These are phyloP conservation scores for Linderniella brevidens DNA, from an alignment of 257 asterid species.

Conservation along the genomic window DNA sequence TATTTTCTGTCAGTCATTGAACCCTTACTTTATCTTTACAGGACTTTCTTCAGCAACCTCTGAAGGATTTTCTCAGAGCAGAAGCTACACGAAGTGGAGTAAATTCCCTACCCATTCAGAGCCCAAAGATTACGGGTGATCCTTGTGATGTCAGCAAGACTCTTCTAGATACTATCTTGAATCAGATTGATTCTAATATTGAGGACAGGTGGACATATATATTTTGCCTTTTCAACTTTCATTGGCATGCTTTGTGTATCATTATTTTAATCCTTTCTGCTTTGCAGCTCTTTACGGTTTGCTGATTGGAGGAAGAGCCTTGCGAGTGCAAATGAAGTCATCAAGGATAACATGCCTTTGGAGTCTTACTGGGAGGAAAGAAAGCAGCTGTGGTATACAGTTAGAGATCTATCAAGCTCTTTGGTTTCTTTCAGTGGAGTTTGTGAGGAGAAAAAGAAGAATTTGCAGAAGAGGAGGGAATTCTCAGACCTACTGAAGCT, in stretches of 20 bases:
- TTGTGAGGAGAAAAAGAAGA: slow-evolving; percentile 62
- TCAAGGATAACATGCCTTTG: slow-evolving; percentile 23
- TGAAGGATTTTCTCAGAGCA: slow-evolving; percentile 39
- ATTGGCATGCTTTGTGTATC: slow-evolving; percentile 4
- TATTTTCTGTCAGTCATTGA: slow-evolving; percentile 3
- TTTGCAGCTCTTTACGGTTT: slow-evolving; percentile 40
- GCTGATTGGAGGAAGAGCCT: slow-evolving; percentile 44
- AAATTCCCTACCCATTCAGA: slow-evolving; percentile 17
- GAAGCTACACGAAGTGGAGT: slow-evolving; percentile 29
- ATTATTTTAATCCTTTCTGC: slow-evolving; percentile 2
- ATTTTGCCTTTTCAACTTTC: background rate
- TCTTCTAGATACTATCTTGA: slow-evolving; percentile 27
- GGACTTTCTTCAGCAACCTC: slow-evolving; percentile 79
- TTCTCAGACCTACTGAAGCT: slow-evolving; percentile 56
- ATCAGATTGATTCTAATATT: slow-evolving; percentile 27
- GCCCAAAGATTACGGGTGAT: slow-evolving; percentile 20
- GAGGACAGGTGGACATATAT: slow-evolving; percentile 28
- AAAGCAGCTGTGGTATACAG: slow-evolving; percentile 32
- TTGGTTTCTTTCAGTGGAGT: slow-evolving; percentile 40
- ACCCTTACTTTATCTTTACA: slow-evolving; percentile 12
- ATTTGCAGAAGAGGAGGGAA: slow-evolving; percentile 42
- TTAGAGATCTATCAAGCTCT: slow-evolving; percentile 25
- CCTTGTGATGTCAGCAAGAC: slow-evolving; percentile 34
- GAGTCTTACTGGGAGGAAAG: slow-evolving; percentile 26
- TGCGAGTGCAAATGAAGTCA: slow-evolving; percentile 17